These are phyloP conservation scores for Phialemoniopsis sp. DNA, from an alignment of 2,329 filamentous ascomycete species.

Conservation along the genomic window DNA sequence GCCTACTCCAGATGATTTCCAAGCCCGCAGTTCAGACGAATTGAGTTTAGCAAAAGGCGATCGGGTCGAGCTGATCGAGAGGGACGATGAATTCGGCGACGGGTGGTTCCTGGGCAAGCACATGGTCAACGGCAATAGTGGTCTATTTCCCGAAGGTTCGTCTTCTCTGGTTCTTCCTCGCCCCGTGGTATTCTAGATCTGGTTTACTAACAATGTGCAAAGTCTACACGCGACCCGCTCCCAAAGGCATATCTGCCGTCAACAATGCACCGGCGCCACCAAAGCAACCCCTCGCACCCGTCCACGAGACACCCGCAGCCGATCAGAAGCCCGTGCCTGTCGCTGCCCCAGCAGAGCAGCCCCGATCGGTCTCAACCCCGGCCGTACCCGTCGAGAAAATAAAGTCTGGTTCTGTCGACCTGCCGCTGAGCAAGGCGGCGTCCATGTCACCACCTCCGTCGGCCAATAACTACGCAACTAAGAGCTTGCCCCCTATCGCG, in stretches of 20 bases:
- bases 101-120: constrained; percentile 81
- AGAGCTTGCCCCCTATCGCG: constrained; percentile 15
- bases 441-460: constrained; percentile 4
- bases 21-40: constrained; percentile 88
- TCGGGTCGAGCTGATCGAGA: constrained; percentile 76
- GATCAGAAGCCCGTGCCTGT: constrained; percentile 19
- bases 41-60: constrained; percentile 83
- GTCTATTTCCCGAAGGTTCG: constrained; percentile 79
- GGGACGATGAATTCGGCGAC: constrained; percentile 85
- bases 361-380: background rate
- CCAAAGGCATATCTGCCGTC: constrained; percentile 31
- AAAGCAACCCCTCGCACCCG: constrained; percentile 6
- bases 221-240: constrained; percentile 61
- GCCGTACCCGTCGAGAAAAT: constrained; percentile 9
- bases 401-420: constrained; percentile 27
- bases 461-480: constrained; percentile 17
- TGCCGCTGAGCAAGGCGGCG: constrained; percentile 27
- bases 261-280: constrained; percentile 15
- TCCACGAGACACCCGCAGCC: constrained; percentile 8
- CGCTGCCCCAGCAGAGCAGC: constrained; percentile 13
- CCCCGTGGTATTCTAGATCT: constrained; percentile 1
- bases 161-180: constrained; percentile 7
- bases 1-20: constrained; percentile 71
- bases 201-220: background rate
- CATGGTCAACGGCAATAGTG: constrained; percentile 67